A percentile compares a stretch with the other conserved stretches of the same genome.
Conservation (phyloP, 768 basidiomycete genomes). For the Leccinellum rugosiceps region DNA sequence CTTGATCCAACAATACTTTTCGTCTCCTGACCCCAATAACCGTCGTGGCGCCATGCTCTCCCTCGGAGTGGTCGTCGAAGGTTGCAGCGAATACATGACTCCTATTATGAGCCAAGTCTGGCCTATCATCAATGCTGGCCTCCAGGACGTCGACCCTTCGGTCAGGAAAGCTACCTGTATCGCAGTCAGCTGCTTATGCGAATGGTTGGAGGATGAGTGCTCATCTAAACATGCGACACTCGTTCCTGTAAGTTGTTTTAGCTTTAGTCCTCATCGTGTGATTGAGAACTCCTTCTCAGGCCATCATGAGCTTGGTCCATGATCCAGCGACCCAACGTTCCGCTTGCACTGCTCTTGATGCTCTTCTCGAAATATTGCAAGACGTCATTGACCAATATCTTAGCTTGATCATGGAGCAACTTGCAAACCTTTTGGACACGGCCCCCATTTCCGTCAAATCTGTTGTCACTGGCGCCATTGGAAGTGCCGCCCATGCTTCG, state of each 20-base stretch:
- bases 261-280: neutral
- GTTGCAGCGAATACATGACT: slow-evolving; percentile 97
- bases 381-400: slow-evolving; percentile 91
- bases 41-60: slow-evolving; percentile 94
- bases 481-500: slow-evolving; percentile 95
- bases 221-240: slow-evolving; percentile 77
- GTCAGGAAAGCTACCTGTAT: slow-evolving; percentile 97
- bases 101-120: slow-evolving; percentile 89
- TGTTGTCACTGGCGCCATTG: slow-evolving; percentile 96
- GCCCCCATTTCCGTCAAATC: slow-evolving; percentile 87
- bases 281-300: slow-evolving; percentile 39
- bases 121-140: slow-evolving; percentile 89
- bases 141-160: slow-evolving; percentile 75
- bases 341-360: slow-evolving; percentile 97
- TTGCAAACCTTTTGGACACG: slow-evolving; percentile 79
- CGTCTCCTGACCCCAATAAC: slow-evolving; percentile 69
- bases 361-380: slow-evolving; percentile 90
- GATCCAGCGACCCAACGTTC: slow-evolving; percentile 83
- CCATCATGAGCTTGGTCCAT: slow-evolving; percentile 87
- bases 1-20: slow-evolving; percentile 83
- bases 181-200: slow-evolving; percentile 93
- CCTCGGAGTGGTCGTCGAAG: slow-evolving; percentile 93
- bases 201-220: slow-evolving; percentile 96
- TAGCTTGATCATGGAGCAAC: slow-evolving; percentile 90
- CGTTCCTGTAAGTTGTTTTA: slow-evolving; percentile 62